These are phyloP conservation scores for Helichrysum umbraculigerum DNA, from an alignment of 129 eudicot genomes.

Conservation along the genomic window DNA sequence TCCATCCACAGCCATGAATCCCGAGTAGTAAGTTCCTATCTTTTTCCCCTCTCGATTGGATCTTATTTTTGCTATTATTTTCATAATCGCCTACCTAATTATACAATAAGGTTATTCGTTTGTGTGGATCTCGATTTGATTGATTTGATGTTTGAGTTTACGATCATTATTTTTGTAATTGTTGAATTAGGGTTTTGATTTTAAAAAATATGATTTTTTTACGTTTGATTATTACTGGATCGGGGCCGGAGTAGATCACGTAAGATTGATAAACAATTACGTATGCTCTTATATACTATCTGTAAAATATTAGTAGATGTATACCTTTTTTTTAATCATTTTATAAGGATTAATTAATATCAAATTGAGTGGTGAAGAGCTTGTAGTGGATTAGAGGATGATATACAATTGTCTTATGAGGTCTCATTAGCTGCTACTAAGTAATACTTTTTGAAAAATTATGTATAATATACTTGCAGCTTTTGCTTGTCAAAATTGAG, in stretches of 20 bases:
- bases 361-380: conserved; percentile 13
- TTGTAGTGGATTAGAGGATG: neutral
- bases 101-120: neutral
- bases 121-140: conserved; percentile 17
- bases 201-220: neutral
- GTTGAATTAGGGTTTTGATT: conserved; percentile 26
- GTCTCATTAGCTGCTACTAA: neutral
- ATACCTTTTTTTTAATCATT: too few relatives aligned
- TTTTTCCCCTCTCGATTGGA: conserved; percentile 4
- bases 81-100: conserved; percentile 7
- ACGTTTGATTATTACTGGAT: conserved; percentile 16
- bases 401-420: neutral
- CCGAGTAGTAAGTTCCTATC: conserved; percentile 36
- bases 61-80: conserved; percentile 9
- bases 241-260: conserved; percentile 24
- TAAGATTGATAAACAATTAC: neutral
- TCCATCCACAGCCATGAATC: conserved; percentile 34
- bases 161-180: neutral
- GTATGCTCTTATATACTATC: too few relatives aligned
- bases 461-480: conserved; percentile 3
- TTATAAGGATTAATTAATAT: conserved; percentile 2
- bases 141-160: conserved; percentile 22
- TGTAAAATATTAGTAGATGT: neutral
- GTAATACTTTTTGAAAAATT: neutral
- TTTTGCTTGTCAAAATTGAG: conserved; percentile 8